phyloP scores from a whole-genome alignment of 768 basidiomycete species.

The Pisolithus marmoratus region DNA sequence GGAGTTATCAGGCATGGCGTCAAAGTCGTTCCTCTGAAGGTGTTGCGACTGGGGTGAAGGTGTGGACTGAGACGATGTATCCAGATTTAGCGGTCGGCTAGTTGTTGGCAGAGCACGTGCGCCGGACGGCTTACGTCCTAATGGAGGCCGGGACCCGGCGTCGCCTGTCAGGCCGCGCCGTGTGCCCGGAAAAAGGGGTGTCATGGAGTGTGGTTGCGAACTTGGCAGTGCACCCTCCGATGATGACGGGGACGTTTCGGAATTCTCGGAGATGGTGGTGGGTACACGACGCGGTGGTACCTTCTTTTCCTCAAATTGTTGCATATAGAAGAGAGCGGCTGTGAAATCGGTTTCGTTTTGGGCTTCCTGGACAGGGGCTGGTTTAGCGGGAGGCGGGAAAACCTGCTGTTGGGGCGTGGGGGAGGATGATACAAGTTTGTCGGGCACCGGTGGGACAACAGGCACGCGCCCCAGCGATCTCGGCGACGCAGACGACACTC shows the following conservation, averaged over 20 bases:
- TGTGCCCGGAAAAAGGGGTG: constrained; percentile 19
- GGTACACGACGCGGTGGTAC: constrained; percentile 34
- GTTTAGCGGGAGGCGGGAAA: constrained; percentile 24
- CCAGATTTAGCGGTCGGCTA: constrained; percentile 34
- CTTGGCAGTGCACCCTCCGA: constrained; percentile 23
- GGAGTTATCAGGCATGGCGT: constrained; percentile 29
- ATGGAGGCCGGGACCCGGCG: constrained; percentile 28
- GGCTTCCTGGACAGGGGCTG: constrained; percentile 19
- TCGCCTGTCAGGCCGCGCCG: constrained; percentile 26
- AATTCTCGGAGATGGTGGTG: constrained; percentile 42
- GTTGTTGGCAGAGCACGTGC: constrained; percentile 59
- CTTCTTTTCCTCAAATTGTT: constrained; percentile 40
- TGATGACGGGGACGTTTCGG: constrained; percentile 28
- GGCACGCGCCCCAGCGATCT: constrained; percentile 11
- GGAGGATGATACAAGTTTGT: constrained; percentile 14
- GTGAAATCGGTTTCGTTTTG: constrained; percentile 40
- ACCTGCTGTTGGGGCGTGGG: constrained; percentile 7
- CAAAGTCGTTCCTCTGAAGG: constrained; percentile 24
- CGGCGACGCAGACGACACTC: constrained; percentile 5
- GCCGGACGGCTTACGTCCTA: constrained; percentile 73
- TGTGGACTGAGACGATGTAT: constrained; percentile 25
- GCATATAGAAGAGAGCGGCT: constrained; percentile 68
- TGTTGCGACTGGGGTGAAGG: constrained; percentile 33
- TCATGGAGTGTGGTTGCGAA: constrained; percentile 13
- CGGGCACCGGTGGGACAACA: constrained; percentile 24